Conservation (phyloP, 352 stramenopile genomes). For the Pythium sp. region DNA sequence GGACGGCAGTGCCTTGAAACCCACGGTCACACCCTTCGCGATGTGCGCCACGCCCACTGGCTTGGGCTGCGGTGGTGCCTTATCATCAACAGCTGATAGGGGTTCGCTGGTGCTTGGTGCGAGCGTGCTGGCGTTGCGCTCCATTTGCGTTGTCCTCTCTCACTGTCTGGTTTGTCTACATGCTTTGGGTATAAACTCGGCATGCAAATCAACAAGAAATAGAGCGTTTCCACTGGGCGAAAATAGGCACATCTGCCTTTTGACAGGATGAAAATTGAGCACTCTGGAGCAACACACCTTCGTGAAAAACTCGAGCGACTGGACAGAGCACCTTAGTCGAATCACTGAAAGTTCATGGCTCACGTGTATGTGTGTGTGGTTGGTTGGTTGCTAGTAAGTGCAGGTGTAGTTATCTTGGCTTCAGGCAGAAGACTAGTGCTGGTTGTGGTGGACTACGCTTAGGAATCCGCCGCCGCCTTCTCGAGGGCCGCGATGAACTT, state of each 20-base stretch:
- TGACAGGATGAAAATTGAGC: neutral
- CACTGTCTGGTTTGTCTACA: neutral
- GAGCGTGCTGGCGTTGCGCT: neutral
- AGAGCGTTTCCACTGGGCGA: neutral
- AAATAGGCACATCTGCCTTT: neutral
- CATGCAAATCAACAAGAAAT: neutral
- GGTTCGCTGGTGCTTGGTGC: neutral
- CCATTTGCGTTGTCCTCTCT: neutral
- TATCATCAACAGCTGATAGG: neutral
- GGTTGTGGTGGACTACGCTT: neutral
- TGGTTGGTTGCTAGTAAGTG: neutral
- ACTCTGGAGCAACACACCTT: neutral
- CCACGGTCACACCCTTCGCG: constrained; percentile 1
- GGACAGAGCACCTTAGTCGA: neutral
- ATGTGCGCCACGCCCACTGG: constrained; percentile 1
- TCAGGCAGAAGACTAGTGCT: neutral
- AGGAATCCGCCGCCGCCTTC: constrained; percentile 16
- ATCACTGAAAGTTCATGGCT: neutral
- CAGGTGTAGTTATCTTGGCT: neutral
- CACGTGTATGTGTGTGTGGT: neutral
- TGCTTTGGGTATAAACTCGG: neutral
- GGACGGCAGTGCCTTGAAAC: constrained; percentile 17
- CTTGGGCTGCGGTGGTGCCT: neutral
- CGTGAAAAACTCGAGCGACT: neutral
- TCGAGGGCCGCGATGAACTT: constrained; percentile 62